Evolutionary conservation across 345 rosid species (phyloP), one percentile per base, ranked within the genome.

Genomic region (Gossypioides kirkii): DNA sequence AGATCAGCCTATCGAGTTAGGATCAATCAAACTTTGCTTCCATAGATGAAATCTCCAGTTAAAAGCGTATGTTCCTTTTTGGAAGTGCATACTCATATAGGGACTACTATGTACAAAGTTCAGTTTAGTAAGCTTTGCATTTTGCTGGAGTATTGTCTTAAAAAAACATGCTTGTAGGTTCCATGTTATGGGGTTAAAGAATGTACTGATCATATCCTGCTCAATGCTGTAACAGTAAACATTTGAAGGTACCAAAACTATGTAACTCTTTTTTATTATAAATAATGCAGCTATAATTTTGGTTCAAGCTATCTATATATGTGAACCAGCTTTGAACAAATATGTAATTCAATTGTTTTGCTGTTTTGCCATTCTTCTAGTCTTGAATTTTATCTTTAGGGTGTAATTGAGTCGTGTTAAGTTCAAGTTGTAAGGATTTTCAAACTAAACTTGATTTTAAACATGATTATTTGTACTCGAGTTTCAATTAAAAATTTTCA

Each of bases 221-320:
- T 32, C 38, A 5, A 32, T 32, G 38, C 38, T 54, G 18, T 10
- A 54, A 54, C 38, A 18, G 74, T 13, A 38, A 55, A 71, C 18
- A 18, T 41, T 14, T 47, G 71, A 26, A 55, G 53, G 74, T 22
- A 41, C 53, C 74, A 18, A 53, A 41, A 71, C 53, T 56, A 54
- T 54, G 53, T 41, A 8, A 22, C 32, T 52, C n/a, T 16, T 28
- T 18, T 49, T 23, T 23, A 32, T 32, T 32, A 5, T 32, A 32
- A 0, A 41, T 38, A 14, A 38, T 41, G 63, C 42, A 55, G 10
- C 52, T 20, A 10, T 6, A 53, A 53, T 32, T n/a, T 52, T 70
- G 22, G 11, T 38, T 55, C 73, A 55, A 70, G 62, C 32, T 70
- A 52, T 32, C 47, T 42, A 46, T 52, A 10, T 69, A 32, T 17